Evolutionary conservation across 768 basidiomycete species (phyloP).

Genomic region (Amylocystis lapponica): DNA sequence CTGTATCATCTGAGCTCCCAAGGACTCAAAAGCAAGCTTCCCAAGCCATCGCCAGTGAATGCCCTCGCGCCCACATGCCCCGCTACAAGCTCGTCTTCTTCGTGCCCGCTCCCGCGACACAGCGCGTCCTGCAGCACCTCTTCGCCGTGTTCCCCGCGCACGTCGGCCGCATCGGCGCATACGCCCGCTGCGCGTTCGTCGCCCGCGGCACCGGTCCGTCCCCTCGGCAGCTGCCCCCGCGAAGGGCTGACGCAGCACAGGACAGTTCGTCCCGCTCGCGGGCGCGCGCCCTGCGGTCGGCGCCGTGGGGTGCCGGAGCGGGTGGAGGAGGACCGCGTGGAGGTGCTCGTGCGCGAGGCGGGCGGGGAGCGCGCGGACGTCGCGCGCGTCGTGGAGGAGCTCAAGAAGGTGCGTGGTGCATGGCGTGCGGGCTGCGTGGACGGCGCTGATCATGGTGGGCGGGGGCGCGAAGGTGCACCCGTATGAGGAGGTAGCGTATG

Average conservation of each 20-base stretch:
- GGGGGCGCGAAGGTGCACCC: constrained; percentile 51
- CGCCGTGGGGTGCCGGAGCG: constrained; percentile 35
- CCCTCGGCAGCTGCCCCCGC: too few relatives aligned
- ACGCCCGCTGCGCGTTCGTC: constrained; percentile 51
- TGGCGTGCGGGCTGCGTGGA: background rate
- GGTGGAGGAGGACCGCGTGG: constrained; percentile 51
- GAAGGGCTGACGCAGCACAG: constrained; percentile 17
- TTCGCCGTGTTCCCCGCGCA: constrained; percentile 40
- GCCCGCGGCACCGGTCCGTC: constrained; percentile 43
- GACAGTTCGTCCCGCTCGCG: constrained; percentile 39
- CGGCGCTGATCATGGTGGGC: too few relatives aligned
- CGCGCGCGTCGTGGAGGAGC: constrained; percentile 33
- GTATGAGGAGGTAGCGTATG: constrained; percentile 54
- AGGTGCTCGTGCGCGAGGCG: constrained; percentile 40
- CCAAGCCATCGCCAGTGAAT: background rate
- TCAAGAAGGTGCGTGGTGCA: constrained; percentile 37
- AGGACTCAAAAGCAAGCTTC: background rate
- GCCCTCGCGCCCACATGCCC: constrained; percentile 7
- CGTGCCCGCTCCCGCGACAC: constrained; percentile 37
- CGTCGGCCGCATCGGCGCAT: constrained; percentile 47
- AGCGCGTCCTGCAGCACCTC: constrained; percentile 35
- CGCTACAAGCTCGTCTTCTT: constrained; percentile 53
- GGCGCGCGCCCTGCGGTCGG: constrained; percentile 45
- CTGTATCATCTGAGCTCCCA: background rate
- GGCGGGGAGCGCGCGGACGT: constrained; percentile 29